Percentiles rank a stretch among this genome's conserved stretches.
Conservation (phyloP, 2,329 filamentous ascomycete species). For the Parafenestella ontariensis region DNA sequence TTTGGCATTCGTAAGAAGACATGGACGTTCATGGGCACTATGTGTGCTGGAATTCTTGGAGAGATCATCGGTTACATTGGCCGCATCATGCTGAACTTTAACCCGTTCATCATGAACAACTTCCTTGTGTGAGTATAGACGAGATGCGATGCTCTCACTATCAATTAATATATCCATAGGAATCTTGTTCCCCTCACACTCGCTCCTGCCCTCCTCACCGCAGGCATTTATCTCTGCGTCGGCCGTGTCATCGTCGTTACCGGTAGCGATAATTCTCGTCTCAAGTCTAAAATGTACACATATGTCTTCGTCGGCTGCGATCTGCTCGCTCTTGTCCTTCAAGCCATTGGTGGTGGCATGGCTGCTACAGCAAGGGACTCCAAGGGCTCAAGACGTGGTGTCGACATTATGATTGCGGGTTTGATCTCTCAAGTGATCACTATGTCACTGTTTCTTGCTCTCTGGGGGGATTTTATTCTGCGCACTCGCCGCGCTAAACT, state of each 20-base stretch:
- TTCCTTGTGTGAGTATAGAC: slow-evolving; percentile 58
- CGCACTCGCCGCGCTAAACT: slow-evolving; percentile 24
- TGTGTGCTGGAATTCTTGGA: slow-evolving; percentile 56
- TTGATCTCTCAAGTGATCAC: slow-evolving; percentile 63
- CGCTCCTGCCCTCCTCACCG: slow-evolving; percentile 62
- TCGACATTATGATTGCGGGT: slow-evolving; percentile 64
- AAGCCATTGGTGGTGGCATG: slow-evolving; percentile 63
- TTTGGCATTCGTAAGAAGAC: slow-evolving; percentile 59
- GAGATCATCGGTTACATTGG: slow-evolving; percentile 64
- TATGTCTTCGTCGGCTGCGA: slow-evolving; percentile 66
- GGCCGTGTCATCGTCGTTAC: slow-evolving; percentile 62
- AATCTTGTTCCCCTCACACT: slow-evolving; percentile 64
- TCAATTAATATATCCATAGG: slow-evolving; percentile 32
- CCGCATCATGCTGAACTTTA: slow-evolving; percentile 58
- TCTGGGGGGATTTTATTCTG: slow-evolving; percentile 48
- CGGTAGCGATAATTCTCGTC: slow-evolving; percentile 44
- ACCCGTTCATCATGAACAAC: slow-evolving; percentile 57
- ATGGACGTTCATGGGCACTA: slow-evolving; percentile 59
- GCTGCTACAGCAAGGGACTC: slow-evolving; percentile 57
- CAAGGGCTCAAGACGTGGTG: slow-evolving; percentile 53
- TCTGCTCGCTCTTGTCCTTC: slow-evolving; percentile 62
- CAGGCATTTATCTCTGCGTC: slow-evolving; percentile 62
- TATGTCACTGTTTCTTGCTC: slow-evolving; percentile 55
- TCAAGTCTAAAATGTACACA: slow-evolving; percentile 54
- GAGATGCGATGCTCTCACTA: not conserved